phyloP scores from a whole-genome alignment of 2,329 filamentous ascomycete species.

The Talaromyces sp. region DNA sequence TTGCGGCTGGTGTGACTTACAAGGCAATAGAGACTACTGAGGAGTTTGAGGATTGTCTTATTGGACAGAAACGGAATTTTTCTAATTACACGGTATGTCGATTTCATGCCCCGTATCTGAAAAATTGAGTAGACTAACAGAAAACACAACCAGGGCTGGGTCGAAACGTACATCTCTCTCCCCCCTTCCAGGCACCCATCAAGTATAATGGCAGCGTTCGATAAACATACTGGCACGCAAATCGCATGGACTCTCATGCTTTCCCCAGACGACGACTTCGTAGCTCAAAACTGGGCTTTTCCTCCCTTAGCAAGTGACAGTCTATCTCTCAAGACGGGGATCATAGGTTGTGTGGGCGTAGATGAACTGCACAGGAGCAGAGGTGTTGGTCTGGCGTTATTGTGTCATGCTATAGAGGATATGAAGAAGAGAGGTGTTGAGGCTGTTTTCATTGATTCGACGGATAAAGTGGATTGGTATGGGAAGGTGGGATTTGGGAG shows the following conservation, averaged over 20 bases:
- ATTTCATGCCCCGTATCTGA: too few relatives aligned
- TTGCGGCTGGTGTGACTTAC: conserved; percentile 37
- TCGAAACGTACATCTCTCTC: conserved; percentile 39
- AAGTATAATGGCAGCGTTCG: conserved; percentile 44
- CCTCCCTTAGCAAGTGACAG: conserved; percentile 38
- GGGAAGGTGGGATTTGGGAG: conserved; percentile 43
- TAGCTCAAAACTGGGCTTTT: conserved; percentile 40
- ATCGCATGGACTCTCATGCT: conserved; percentile 49
- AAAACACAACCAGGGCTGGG: conserved; percentile 35
- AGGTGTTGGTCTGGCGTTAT: conserved; percentile 42
- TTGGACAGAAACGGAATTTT: conserved; percentile 40
- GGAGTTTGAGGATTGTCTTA: conserved; percentile 39
- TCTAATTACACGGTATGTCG: conserved; percentile 32
- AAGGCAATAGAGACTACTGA: conserved; percentile 31
- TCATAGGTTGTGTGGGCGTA: conserved; percentile 47
- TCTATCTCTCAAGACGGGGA: conserved; percentile 29
- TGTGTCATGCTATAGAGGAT: conserved; percentile 44
- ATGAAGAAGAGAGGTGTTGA: conserved; percentile 43
- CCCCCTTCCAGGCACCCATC: conserved; percentile 35
- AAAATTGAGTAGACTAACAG: too few relatives aligned
- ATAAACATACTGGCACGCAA: conserved; percentile 33
- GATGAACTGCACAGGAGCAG: conserved; percentile 36
- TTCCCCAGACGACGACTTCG: conserved; percentile 29
- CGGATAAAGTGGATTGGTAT: conserved; percentile 44
- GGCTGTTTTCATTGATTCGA: conserved; percentile 47